Evolutionary conservation across 148 eudicot genomes (phyloP), one percentile per base, ranked within the genome.

Genomic region (Heliamphora exappendiculata): DNA sequence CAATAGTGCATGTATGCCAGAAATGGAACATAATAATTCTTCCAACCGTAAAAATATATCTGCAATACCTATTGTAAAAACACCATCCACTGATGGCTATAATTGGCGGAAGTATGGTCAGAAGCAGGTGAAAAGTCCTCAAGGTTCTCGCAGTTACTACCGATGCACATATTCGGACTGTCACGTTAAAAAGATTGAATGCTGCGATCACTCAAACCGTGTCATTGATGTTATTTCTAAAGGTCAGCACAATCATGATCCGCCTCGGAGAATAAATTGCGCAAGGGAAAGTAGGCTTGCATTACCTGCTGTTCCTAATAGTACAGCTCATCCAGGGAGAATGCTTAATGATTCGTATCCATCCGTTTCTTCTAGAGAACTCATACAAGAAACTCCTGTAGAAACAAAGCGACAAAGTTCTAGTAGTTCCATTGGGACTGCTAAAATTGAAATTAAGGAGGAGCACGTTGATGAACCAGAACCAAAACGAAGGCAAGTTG

Each of bases 51-150:
- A 78, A 71, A 31, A 24, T 60, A 28, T 70, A 69, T 75, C 86
- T 49, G 36, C 44, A 66, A 75, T 73, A n/a, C 75, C 60, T 73
- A 33, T 74, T 71, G 81, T 70, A 16, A 85, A 73, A 82, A 81
- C 86, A 34, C 86, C 91, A 20, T 72, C 76, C 26, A 62, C 84
- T 33, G 93, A 90, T 81, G 92, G 87, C 54, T 92, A 73, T 82
- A 86, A 87, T 49, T 92, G 97, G 97, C 86, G 97, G 60, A 92
- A 92, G 82, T 92, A 92, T 80, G 97, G 97, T 77, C 97, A 92
- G 73, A 92, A 92, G 84, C 97, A 90, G 84, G 93, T 92, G 78
- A 92, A 90, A 82, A 82, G 84, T 80, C 89, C 97, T 47, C 89
- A 87, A 76, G 92, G 91, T 81, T 90, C 89, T 14, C 79, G 97